Evolutionary conservation across 441 rosid species (phyloP).

Genomic region (Jatropha multifida): DNA sequence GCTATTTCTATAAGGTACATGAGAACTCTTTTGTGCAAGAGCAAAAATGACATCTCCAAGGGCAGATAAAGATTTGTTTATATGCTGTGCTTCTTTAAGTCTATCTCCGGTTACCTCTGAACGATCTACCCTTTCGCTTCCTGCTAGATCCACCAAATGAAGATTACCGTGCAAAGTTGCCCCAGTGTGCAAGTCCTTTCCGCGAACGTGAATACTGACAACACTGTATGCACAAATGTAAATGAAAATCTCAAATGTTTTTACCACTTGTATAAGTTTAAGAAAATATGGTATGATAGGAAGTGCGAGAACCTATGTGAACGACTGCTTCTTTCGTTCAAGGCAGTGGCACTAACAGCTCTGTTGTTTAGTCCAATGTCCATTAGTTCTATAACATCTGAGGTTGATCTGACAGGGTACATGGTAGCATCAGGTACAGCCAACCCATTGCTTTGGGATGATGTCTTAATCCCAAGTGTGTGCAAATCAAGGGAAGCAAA

Average conservation of each 20-base stretch:
- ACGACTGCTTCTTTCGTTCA: conserved; percentile 96
- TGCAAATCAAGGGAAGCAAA: conserved; percentile 64
- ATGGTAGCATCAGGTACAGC: conserved; percentile 97
- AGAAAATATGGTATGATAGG: conserved; percentile 8
- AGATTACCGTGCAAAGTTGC: conserved; percentile 70
- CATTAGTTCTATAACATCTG: conserved; percentile 86
- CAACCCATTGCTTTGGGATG: conserved; percentile 79
- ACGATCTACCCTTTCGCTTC: conserved; percentile 93
- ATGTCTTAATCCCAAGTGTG: conserved; percentile 91
- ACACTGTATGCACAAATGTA: conserved; percentile 48
- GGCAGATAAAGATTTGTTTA: conserved; percentile 92
- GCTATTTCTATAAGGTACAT: conserved; percentile 94
- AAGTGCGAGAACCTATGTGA: conserved; percentile 65
- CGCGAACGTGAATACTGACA: conserved; percentile 82
- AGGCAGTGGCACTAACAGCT: conserved; percentile 88
- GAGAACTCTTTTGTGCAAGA: conserved; percentile 82
- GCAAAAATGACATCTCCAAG: conserved; percentile 96
- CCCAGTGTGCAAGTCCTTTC: conserved; percentile 66
- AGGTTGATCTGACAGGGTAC: conserved; percentile 71
- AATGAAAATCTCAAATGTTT: conserved; percentile 7
- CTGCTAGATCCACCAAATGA: conserved; percentile 93
- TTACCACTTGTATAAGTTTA: neutral
- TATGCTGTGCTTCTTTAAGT: conserved; percentile 88
- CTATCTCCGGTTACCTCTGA: conserved; percentile 95
- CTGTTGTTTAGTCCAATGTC: conserved; percentile 75